Base-by-base conservation (phyloP, 371 early-diverging fungal genomes). In the Syncephalastrum racemosum region DNA sequence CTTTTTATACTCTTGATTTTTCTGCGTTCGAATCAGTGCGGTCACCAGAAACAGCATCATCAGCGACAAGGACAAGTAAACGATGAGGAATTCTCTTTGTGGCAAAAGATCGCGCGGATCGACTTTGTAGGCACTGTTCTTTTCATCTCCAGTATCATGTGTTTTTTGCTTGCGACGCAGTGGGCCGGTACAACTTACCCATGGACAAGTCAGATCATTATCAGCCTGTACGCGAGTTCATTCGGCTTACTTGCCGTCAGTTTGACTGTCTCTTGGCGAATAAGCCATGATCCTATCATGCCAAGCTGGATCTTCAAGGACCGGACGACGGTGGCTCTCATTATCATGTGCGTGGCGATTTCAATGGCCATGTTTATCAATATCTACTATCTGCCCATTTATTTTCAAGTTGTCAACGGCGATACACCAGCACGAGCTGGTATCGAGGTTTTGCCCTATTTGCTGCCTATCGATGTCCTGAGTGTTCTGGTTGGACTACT, bases 381-480 rank as follows among this genome's bases (percentile, higher is more conserved):
- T 27, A 67, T 87, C 46, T 86, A 80, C 59, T 88, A 82, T 46
- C 53, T 83, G 3, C 89, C 90, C 23, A 68, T 87, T 18, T 91
- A 82, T 67, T 88, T 84, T 73, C 85, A 83, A 56, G 75, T 88
- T 45, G 86, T 86, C 40, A 64, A 77, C 3, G 49, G 27, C n/a
- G 42, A 48, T 23, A 41, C 55, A 14, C 55, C 64, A 18, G 53
- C 57, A 4, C 14, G 16, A 15, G 62, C 80, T 22, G 84, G 81
- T 24, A 27, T 83, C 36, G 60, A 71, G 14, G 49, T 64, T 13
- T 63, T 87, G 41, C 81, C 85, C 3, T 63, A 81, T 42, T 71
- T 85, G 56, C 58, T 77, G n/a, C 75, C 73, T 40, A 59, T 82
- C 40, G 75, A 77, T 22, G 23, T 79, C 1, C 27, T 71, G 25